Evolutionary conservation across 1,284 basidiomycete species (phyloP), one percentile per base, ranked within the genome.

Genomic region (Trichosporon sp.): DNA sequence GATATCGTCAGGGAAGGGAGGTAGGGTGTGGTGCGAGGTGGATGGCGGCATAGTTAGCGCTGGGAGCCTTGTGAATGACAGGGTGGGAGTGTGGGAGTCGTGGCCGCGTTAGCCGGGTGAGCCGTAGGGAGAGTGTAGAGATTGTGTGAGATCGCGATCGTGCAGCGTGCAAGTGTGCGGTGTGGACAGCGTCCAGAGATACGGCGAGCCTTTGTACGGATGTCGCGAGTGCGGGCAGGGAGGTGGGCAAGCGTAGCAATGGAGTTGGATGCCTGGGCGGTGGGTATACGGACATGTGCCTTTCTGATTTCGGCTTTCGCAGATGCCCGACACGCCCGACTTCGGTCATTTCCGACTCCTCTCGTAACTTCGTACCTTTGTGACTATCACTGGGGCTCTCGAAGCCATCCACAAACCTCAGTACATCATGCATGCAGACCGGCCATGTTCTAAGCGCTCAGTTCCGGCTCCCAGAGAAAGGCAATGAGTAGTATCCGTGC

Each of bases 1-100:
- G 16, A 76, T 56, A 59, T 74, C 71, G 32, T 54, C 66, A 3
- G 77, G 77, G 68, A 78, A 78, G 3, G 77, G 74, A 0, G 77
- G 77, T 1, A 76, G 71, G 8, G 67, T 69, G 68, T 70, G 35
- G 67, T 78, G 76, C 4, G 73, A 73, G 2, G 76, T 78, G 35
- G 72, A 61, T 12, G 66, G 61, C 31, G 63, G n/a, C 69, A 70
- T 73, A 21, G 64, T 26, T 48, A 54, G 64, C 19, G 32, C 35
- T 31, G 21, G 43, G 5, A n/a, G 59, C 16, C 12, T n/a, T 8
- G 43, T 46, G 4, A 46, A 46, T 46, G 2, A 10, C 35, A 10
- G 35, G 16, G 43, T 46, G 43, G 43, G 43, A 46, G 11, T 12
- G 43, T 46, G 16, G 43, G 43, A 46, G 43, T 46, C 7, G 19